Evolutionary conservation across 257 asterid genomes (phyloP).

Genomic region (Scutellaria minor): DNA sequence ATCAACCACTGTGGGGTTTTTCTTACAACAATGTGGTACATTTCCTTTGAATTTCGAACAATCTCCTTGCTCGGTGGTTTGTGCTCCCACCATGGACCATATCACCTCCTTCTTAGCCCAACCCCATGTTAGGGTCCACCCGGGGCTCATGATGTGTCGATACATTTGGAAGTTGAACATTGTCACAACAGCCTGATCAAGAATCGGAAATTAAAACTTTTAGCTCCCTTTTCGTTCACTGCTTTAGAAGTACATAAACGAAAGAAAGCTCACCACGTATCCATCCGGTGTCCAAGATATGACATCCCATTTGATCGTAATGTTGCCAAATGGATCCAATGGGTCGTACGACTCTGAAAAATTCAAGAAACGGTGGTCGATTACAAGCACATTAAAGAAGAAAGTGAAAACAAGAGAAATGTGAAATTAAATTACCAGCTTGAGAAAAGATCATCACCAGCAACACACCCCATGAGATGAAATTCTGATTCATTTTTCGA

Average conservation of each 20-base stretch:
- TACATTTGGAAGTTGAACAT: conserved; percentile 81
- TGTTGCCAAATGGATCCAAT: conserved; percentile 83
- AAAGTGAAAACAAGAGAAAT: neutral
- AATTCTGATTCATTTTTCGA: conserved; percentile 25
- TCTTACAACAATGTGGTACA: conserved; percentile 77
- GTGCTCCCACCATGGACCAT: conserved; percentile 81
- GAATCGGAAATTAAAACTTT: too few relatives aligned
- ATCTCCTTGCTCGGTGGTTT: conserved; percentile 84
- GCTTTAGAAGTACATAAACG: neutral
- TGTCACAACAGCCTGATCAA: conserved; percentile 63
- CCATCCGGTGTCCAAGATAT: conserved; percentile 83
- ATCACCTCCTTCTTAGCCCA: conserved; percentile 89
- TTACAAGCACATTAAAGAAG: neutral
- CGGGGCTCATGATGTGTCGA: conserved; percentile 73
- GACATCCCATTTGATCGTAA: conserved; percentile 82
- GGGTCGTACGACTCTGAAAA: conserved; percentile 70
- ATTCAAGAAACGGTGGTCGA: neutral
- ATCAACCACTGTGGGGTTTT: conserved; percentile 60
- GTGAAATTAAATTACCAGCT: conserved; percentile 42
- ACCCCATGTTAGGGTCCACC: conserved; percentile 76
- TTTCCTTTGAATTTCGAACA: conserved; percentile 77
- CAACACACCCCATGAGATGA: conserved; percentile 39
- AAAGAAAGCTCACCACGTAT: conserved; percentile 61
- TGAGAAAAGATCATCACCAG: conserved; percentile 43
- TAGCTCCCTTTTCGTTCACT: neutral